Evolutionary conservation across 2,329 filamentous ascomycete species (phyloP), one percentile per base, ranked within the genome.

Genomic region (Fusarium austroafricanum): DNA sequence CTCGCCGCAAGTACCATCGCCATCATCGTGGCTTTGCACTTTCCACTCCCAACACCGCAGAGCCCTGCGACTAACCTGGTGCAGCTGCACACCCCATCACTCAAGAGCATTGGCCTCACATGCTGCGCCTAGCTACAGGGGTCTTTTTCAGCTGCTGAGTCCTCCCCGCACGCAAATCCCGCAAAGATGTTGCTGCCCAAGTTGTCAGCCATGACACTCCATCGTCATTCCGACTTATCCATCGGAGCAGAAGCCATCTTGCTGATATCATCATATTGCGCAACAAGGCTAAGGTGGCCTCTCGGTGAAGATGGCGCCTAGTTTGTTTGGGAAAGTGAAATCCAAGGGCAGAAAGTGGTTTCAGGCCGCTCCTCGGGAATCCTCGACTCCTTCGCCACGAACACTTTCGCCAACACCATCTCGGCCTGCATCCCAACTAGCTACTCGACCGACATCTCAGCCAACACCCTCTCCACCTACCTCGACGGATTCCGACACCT

Each of bases 181-280:
- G 2, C 39, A 44, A 46, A 46, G 37, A 49, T 50, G 49, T 35
- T 50, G 29, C 29, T 42, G 31, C 28, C 46, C 28, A 39, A 7
- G 23, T 52, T 12, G 17, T 44, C 43, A 39, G 43, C 42, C 1
- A 10, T 47, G 39, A 29, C 45, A 29, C 2, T 56, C 39, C 33
- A 35, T 52, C 35, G 45, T 18, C 39, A 4, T 56, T 33, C 46
- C 23, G 15, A 43, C 37, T 55, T 15, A 47, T 43, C 7, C 18
- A 46, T 46, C 17, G 4, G 45, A 46, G 31, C 14, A 43, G 43
- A 51, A 55, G 51, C 33, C 39, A 55, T 43, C n/a, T 46, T 26
- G 26, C 45, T 45, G 31, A 44, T 61, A 46, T 5, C 26, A 7
- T 46, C 45, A 61, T 51, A 50, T 55, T 44, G 38, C 51, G 20